Conservation (phyloP, 176 grass and related monocot species). For the Areca catechu region DNA sequence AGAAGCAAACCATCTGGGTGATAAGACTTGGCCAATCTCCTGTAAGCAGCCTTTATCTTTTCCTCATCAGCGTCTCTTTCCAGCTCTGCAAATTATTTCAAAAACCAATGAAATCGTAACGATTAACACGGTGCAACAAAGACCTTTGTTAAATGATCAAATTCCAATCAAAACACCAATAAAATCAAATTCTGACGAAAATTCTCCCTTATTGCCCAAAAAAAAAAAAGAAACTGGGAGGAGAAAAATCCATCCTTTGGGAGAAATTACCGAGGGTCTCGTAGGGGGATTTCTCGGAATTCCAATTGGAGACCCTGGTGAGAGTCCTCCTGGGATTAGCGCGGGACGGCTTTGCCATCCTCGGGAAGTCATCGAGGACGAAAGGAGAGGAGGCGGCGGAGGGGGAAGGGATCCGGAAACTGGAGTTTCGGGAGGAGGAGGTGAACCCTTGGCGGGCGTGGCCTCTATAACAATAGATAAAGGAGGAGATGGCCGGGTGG, state of each 20-base stretch:
- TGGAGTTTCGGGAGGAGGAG: conserved; percentile 15
- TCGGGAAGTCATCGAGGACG: conserved; percentile 53
- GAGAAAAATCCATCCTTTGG: neutral
- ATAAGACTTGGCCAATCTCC: conserved; percentile 88
- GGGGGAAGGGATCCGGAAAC: conserved; percentile 28
- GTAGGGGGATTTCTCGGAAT: conserved; percentile 80
- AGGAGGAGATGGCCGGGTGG: conserved; percentile 31
- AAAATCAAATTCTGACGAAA: neutral
- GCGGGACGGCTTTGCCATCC: conserved; percentile 23
- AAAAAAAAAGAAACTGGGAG: neutral
- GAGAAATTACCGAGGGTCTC: conserved; percentile 64
- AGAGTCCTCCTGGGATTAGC: conserved; percentile 40
- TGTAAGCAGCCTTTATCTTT: conserved; percentile 71
- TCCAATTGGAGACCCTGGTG: conserved; percentile 80
- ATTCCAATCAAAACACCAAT: neutral
- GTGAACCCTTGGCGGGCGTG: conserved; percentile 28
- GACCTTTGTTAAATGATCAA: neutral
- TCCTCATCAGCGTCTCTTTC: conserved; percentile 78
- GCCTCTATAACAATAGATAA: conserved; percentile 36
- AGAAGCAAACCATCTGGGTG: conserved; percentile 71
- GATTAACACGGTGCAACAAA: neutral
- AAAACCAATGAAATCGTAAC: too few species aligned
- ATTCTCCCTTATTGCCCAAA: neutral
- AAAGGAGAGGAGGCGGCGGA: conserved; percentile 30
- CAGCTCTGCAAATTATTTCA: conserved; percentile 46